Evolutionary conservation across 2,329 filamentous ascomycete species (phyloP).

Genomic region (Monosporascus sp.): DNA sequence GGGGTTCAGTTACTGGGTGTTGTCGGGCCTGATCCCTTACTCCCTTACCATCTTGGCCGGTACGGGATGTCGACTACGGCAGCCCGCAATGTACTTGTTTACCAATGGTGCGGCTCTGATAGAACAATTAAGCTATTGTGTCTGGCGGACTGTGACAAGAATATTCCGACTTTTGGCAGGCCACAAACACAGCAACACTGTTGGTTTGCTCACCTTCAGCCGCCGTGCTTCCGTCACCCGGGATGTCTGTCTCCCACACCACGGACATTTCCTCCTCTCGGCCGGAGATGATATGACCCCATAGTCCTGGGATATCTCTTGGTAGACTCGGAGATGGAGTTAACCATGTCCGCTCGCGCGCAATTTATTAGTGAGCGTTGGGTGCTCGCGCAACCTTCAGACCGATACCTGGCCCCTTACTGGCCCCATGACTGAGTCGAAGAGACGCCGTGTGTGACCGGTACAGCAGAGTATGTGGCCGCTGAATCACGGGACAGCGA

Average conservation of each 20-base stretch:
- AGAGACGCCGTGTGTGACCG: conserved; percentile 64
- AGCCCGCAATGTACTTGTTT: conserved; percentile 75
- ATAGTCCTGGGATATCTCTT: conserved; percentile 78
- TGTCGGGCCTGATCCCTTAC: too few species aligned
- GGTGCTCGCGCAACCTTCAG: conserved; percentile 69
- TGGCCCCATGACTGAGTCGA: conserved; percentile 69
- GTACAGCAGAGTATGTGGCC: conserved; percentile 80
- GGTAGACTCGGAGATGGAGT: conserved; percentile 63
- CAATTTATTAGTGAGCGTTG: conserved; percentile 76
- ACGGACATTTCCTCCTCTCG: conserved; percentile 78
- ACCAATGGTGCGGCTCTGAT: conserved; percentile 79
- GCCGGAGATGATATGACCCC: conserved; percentile 77
- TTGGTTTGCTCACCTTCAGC: conserved; percentile 82
- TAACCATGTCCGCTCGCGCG: conserved; percentile 79
- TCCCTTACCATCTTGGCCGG: conserved; percentile 32
- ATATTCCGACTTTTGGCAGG: conserved; percentile 82
- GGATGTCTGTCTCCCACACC: conserved; percentile 73
- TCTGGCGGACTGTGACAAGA: conserved; percentile 86
- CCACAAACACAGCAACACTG: conserved; percentile 83
- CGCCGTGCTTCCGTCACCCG: conserved; percentile 75
- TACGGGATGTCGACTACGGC: conserved; percentile 85
- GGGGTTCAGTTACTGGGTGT: too few species aligned
- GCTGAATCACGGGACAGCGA: conserved; percentile 75
- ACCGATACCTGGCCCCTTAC: conserved; percentile 60
- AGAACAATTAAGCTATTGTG: conserved; percentile 95